These are phyloP conservation scores for Penicillium brasilianum DNA, from an alignment of 2,329 filamentous ascomycete species.

Conservation along the genomic window DNA sequence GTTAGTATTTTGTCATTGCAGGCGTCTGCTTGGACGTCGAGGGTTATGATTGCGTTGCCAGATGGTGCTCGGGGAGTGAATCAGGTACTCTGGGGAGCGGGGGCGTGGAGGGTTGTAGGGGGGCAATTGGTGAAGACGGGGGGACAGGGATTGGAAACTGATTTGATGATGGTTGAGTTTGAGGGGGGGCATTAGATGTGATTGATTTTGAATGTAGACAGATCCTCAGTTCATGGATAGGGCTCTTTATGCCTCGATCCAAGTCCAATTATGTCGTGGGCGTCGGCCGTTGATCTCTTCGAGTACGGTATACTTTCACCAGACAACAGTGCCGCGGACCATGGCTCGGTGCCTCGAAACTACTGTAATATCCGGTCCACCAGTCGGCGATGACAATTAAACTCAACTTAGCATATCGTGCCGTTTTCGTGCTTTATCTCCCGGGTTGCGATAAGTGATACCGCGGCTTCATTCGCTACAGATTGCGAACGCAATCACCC, in stretches of 20 bases:
- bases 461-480: conserved; percentile 3
- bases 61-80: conserved; percentile 4
- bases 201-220: too few relatives aligned
- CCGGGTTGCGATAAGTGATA: neutral
- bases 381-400: neutral
- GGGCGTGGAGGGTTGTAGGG: conserved; percentile 10
- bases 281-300: too few relatives aligned
- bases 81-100: conserved; percentile 18
- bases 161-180: conserved; percentile 22
- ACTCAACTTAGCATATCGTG: neutral
- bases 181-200: neutral
- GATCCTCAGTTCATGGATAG: too few relatives aligned
- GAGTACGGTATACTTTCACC: neutral
- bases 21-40: conserved; percentile 27
- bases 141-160: conserved; percentile 16
- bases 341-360: too few relatives aligned
- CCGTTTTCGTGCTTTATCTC: conserved; percentile 5
- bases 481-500: neutral
- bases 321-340: neutral
- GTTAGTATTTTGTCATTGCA: conserved; percentile 47
- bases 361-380: neutral
- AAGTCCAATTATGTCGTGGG: too few relatives aligned
- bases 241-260: too few relatives aligned
- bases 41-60: conserved; percentile 20
- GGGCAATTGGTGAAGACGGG: conserved; percentile 17